Conservation (phyloP, 2,329 filamentous ascomycete genomes). For the Exophiala dermatitidis region DNA sequence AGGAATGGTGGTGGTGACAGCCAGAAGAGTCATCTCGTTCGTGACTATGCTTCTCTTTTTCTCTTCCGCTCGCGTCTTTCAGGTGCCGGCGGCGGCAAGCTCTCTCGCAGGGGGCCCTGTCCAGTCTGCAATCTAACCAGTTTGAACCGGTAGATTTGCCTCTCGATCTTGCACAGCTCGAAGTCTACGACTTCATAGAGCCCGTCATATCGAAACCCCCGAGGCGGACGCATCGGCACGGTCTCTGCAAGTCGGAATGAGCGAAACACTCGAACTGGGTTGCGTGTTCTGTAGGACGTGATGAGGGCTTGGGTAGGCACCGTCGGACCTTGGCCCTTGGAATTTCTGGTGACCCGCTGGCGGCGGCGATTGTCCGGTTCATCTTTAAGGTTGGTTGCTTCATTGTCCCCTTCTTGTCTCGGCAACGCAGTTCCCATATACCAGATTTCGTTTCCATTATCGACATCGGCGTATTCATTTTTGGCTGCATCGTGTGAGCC, state of each 20-base stretch:
- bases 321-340: constrained; percentile 26
- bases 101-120: constrained; percentile 21
- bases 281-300: constrained; percentile 32
- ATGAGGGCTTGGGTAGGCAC: constrained; percentile 40
- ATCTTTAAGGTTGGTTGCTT: constrained; percentile 20
- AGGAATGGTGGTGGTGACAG: no score
- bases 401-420: constrained; percentile 28
- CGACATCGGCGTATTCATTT: constrained; percentile 39
- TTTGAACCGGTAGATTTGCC: constrained; percentile 43
- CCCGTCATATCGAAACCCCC: constrained; percentile 53
- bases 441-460: constrained; percentile 44
- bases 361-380: background rate
- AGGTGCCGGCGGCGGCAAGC: constrained; percentile 1
- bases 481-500: constrained; percentile 28
- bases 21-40: no score
- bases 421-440: constrained; percentile 45
- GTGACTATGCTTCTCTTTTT: no score
- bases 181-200: constrained; percentile 44
- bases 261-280: constrained; percentile 47
- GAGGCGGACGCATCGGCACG: constrained; percentile 39
- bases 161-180: constrained; percentile 35
- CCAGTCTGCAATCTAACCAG: constrained; percentile 41
- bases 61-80: background rate
- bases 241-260: constrained; percentile 32
- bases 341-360: constrained; percentile 15